Evolutionary conservation across 75 land plant genomes (phyloP).

Genomic region (Pinus tabuliformis): DNA sequence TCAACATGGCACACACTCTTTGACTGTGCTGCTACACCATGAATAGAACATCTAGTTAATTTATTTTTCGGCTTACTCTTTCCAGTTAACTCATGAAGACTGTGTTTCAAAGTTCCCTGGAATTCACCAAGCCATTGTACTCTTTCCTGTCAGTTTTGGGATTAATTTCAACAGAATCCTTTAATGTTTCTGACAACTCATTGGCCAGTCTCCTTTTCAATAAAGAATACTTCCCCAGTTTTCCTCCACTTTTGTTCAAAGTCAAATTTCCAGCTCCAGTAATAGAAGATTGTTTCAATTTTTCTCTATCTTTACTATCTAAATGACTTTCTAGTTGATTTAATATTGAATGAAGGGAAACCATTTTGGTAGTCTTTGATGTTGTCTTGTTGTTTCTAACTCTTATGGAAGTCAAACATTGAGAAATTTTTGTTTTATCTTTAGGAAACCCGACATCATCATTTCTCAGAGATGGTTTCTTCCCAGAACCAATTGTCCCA

Average conservation of each 20-base stretch:
- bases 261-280: conserved; percentile 2
- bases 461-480: background rate
- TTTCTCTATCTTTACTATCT: background rate
- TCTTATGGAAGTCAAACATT: background rate
- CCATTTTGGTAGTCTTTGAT: conserved; percentile 34
- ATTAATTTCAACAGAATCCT: background rate
- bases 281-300: conserved; percentile 13
- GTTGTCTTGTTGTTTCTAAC: background rate
- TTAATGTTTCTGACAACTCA: conserved; percentile 1
- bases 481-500: background rate
- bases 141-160: background rate
- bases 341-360: conserved; percentile 43
- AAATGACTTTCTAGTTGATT: conserved; percentile 22
- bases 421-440: background rate
- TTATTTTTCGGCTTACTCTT: conserved; percentile 13
- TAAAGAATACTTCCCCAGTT: background rate
- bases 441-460: background rate
- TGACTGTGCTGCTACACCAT: background rate
- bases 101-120: conserved; percentile 49
- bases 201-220: background rate
- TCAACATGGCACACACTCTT: background rate
- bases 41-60: background rate
- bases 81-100: conserved; percentile 37
- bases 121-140: background rate
- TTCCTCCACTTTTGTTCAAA: conserved; percentile 5